Conservation (phyloP, 2,329 filamentous ascomycete species). For the Zelopaecilomyces penicillatus region DNA sequence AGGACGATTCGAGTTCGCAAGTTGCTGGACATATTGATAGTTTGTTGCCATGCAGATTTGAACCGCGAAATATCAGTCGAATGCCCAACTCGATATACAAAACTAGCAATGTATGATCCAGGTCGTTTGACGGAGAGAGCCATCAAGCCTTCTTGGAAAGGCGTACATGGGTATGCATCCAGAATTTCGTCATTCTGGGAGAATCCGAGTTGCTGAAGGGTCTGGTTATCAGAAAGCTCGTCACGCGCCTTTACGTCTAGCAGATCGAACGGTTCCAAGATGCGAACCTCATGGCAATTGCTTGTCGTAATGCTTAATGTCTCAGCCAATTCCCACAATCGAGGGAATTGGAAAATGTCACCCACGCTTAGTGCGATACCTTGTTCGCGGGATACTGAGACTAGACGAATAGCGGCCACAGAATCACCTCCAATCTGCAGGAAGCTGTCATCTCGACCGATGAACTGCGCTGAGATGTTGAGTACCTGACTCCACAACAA, state of each 20-base stretch:
- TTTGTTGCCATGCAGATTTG: slow-evolving; percentile 18
- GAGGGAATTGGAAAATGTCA: slow-evolving; percentile 5
- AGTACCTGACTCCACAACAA: slow-evolving; percentile 5
- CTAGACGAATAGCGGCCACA: slow-evolving; percentile 7
- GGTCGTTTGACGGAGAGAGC: slow-evolving; percentile 21
- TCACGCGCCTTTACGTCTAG: neutral
- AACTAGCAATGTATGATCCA: slow-evolving; percentile 13
- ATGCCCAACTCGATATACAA: slow-evolving; percentile 22
- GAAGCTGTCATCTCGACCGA: slow-evolving; percentile 10
- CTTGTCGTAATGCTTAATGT: neutral
- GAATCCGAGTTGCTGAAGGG: neutral
- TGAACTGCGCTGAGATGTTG: slow-evolving; percentile 2
- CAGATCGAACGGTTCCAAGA: neutral
- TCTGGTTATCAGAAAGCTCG: neutral
- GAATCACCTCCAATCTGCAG: slow-evolving; percentile 10
- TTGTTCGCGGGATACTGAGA: neutral
- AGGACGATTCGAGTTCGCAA: slow-evolving; percentile 8
- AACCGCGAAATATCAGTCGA: slow-evolving; percentile 16
- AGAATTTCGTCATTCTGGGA: slow-evolving; percentile 1
- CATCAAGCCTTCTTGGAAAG: slow-evolving; percentile 30
- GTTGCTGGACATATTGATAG: neutral
- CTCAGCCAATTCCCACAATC: slow-evolving; percentile 1
- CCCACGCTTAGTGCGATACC: slow-evolving; percentile 2
- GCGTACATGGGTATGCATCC: slow-evolving; percentile 26
- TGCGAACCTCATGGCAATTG: neutral